These are phyloP conservation scores for Epichloe typhina DNA, from an alignment of 2,329 filamentous ascomycete species.

Conservation along the genomic window DNA sequence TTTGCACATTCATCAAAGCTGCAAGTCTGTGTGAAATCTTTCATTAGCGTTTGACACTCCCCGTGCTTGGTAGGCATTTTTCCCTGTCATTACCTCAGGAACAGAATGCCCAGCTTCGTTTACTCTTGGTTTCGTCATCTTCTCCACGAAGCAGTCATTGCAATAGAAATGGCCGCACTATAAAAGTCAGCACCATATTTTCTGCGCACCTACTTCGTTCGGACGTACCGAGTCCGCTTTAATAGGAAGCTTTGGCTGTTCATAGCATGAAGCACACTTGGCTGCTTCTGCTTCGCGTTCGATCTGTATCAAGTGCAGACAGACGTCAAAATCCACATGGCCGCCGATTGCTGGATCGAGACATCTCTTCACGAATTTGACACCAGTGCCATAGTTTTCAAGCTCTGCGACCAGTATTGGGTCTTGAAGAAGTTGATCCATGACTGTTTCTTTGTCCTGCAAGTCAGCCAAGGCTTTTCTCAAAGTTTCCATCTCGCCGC, in stretches of 20 bases:
- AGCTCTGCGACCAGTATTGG: background rate
- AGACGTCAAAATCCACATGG: constrained; percentile 6
- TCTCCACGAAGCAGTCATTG: constrained; percentile 6
- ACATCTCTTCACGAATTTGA: constrained; percentile 4
- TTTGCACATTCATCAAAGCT: background rate
- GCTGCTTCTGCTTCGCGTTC: background rate
- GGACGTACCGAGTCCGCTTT: background rate
- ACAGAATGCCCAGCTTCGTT: background rate
- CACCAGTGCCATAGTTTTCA: constrained; percentile 5
- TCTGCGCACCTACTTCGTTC: background rate
- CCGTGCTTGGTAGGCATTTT: background rate
- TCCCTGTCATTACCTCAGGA: background rate
- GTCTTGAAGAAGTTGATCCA: constrained; percentile 6
- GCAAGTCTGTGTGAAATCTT: background rate
- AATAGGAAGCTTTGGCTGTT: background rate
- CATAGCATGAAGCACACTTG: constrained; percentile 7
- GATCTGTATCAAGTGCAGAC: constrained; percentile 8
- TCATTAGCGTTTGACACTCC: background rate
- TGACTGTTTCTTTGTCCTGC: background rate
- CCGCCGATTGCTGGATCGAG: constrained; percentile 9
- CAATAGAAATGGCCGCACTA: constrained; percentile 24
- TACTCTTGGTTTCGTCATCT: background rate
- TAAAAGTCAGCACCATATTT: constrained; percentile 5
- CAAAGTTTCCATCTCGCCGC: background rate
- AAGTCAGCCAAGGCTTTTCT: background rate